phyloP scores from a whole-genome alignment of 2,329 filamentous ascomycete genomes.

The Pseudogymnoascus sp. region DNA sequence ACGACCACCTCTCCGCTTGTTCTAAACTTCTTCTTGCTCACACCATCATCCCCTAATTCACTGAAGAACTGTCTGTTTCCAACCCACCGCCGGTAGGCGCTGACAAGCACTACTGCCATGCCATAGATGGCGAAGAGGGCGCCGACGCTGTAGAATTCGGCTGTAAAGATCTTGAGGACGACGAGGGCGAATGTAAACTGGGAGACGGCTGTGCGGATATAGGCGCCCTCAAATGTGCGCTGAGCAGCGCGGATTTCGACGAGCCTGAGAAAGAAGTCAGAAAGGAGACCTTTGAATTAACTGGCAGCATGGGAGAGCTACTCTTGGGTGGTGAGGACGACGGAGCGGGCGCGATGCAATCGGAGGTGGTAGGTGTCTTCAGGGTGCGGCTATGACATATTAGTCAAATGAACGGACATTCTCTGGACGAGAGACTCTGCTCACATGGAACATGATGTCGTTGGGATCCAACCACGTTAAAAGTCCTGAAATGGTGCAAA shows the following conservation, averaged over 20 bases:
- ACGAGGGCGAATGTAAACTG: slow-evolving; percentile 95
- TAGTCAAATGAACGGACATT: not conserved
- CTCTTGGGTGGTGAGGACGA: slow-evolving; percentile 72
- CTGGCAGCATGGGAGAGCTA: slow-evolving; percentile 14
- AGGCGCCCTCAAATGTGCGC: slow-evolving; percentile 93
- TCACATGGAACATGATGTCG: slow-evolving; percentile 5
- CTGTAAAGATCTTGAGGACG: slow-evolving; percentile 92
- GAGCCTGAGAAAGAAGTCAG: slow-evolving; percentile 38
- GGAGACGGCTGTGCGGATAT: slow-evolving; percentile 85
- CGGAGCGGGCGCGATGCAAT: slow-evolving; percentile 73
- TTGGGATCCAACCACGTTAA: not conserved
- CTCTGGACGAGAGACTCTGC: not conserved
- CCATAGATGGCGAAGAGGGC: slow-evolving; percentile 92
- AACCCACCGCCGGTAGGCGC: slow-evolving; percentile 78
- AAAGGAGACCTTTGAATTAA: not conserved
- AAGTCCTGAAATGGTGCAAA: not conserved
- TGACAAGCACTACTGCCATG: slow-evolving; percentile 71
- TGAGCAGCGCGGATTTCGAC: slow-evolving; percentile 93
- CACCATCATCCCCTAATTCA: slow-evolving; percentile 32
- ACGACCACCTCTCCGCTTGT: slow-evolving; percentile 57
- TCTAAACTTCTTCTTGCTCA: slow-evolving; percentile 48
- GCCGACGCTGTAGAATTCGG: slow-evolving; percentile 95
- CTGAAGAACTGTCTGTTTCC: slow-evolving; percentile 92
- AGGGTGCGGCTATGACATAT: slow-evolving; percentile 47
- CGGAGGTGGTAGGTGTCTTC: slow-evolving; percentile 71